Base-by-base conservation (phyloP, 192 early-diverging fungal genomes). In the Nowakowskiella sp. region DNA sequence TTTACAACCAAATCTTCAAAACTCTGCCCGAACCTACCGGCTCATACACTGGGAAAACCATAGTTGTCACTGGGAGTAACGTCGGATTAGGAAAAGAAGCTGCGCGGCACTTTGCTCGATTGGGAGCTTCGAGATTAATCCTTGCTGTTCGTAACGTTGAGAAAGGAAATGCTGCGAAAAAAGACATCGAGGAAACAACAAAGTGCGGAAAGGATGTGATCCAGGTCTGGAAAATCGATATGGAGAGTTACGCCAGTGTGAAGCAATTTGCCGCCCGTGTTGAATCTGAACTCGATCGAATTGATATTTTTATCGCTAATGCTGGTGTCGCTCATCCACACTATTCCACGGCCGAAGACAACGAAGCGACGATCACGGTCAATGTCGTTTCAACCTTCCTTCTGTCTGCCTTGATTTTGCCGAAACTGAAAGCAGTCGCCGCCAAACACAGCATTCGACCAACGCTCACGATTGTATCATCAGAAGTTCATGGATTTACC, bases 401-500 rank as follows among this genome's bases (percentile, higher is more conserved):
- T 13, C 46, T 55, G 1, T 42, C 53, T 10, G 8, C 49, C 13
- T 27, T 55, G 1, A 30, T 55, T 16, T 28, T 55, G 48, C 53
- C 53, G 23, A 42, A 47, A 23, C 53, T 55, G 44, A 10, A 47
- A 13, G 53, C 30, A 47, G 21, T 47, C 49, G 53, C 53, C 8
- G 31, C 28, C 31, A 55, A 50, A 47, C 39, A 30, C 22, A 28
- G 44, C 3, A 29, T 55, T 29, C 19, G 31, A 24, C 44, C 53
- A 6, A 42, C 28, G 13, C 16, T 42, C 3, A 50, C 46, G 2
- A 55, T 55, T 16, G 53, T 55, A 1, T 42, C 53, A 47, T 47
- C 42, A 4, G 53, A 55, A 25, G 53, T 55, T 30, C 53, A 55
- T 27, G 31, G 31, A 23, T 52, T 55, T 13, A 55, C 53, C 3